phyloP scores from a whole-genome alignment of 2,329 filamentous ascomycete species.

The Sarocladium strictum region DNA sequence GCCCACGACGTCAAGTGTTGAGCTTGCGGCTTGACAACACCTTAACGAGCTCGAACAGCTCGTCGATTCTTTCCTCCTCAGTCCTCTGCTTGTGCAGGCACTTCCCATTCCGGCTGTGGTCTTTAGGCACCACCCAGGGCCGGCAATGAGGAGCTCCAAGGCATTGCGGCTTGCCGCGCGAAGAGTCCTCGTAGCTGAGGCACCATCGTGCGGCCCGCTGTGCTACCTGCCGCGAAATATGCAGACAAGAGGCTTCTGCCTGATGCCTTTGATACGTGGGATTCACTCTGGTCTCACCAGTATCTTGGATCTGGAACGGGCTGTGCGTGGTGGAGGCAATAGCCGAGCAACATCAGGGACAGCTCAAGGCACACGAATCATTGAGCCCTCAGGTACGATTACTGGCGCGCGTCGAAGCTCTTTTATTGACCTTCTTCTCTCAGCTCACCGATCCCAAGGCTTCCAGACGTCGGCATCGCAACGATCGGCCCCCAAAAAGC shows the following conservation, averaged over 20 bases:
- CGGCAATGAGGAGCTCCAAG: neutral
- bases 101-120: no score
- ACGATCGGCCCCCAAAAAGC: neutral
- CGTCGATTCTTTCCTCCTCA: neutral
- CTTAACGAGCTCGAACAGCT: neutral
- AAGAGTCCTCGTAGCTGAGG: neutral
- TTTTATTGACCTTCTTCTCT: neutral
- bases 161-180: neutral
- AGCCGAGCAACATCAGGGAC: neutral
- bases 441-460: neutral
- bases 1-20: neutral
- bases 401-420: neutral
- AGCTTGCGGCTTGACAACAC: no score
- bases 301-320: neutral
- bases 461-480: neutral
- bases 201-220: neutral
- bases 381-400: neutral
- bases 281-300: neutral
- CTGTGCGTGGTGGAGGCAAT: neutral
- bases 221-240: neutral
- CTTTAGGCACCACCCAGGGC: neutral
- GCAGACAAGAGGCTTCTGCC: slow-evolving; percentile 1
- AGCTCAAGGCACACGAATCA: neutral
- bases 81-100: neutral
- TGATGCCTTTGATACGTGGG: slow-evolving; percentile 6